Percentiles rank a stretch among this genome's conserved stretches.
phyloP scores from a whole-genome alignment of 495 filamentous ascomycete genomes.

The Antarctomyces pellizariae region DNA sequence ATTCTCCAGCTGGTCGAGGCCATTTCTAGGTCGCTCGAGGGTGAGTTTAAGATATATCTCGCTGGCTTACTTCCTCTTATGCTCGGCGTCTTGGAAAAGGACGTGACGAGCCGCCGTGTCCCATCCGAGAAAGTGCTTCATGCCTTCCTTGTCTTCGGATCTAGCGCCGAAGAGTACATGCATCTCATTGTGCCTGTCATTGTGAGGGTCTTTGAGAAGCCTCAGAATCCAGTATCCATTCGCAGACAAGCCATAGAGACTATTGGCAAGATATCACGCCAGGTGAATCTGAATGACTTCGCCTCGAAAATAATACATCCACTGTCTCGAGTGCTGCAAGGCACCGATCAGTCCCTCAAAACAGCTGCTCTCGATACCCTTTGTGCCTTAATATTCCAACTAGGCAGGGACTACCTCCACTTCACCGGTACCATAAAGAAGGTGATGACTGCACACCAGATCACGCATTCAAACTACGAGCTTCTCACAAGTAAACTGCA shows the following conservation, averaged over 20 bases:
- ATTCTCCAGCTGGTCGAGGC: constrained; percentile 81
- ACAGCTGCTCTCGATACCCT: constrained; percentile 85
- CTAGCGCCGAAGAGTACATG: constrained; percentile 95
- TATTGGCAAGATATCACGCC: constrained; percentile 75
- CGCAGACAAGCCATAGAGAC: constrained; percentile 86
- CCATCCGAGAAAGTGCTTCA: constrained; percentile 82
- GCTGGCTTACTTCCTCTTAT: constrained; percentile 74
- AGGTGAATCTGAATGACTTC: constrained; percentile 95
- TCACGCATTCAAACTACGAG: constrained; percentile 72
- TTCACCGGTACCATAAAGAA: constrained; percentile 86
- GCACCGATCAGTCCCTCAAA: constrained; percentile 44
- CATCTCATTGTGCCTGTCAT: constrained; percentile 95
- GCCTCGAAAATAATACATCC: constrained; percentile 88
- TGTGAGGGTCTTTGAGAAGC: constrained; percentile 72
- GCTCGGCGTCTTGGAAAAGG: constrained; percentile 79
- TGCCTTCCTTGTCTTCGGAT: constrained; percentile 88
- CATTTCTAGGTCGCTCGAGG: constrained; percentile 77
- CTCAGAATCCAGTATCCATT: constrained; percentile 48
- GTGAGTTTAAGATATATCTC: constrained; percentile 90
- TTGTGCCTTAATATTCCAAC: constrained; percentile 83
- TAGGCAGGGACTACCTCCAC: constrained; percentile 83
- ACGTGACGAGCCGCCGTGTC: constrained; percentile 41
- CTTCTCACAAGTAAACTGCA: constrained; percentile 75
- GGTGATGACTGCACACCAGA: constrained; percentile 37
- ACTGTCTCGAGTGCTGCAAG: constrained; percentile 52